Base-by-base conservation (phyloP, 192 early-diverging fungal genomes). In the Mortierella hygrophila region DNA sequence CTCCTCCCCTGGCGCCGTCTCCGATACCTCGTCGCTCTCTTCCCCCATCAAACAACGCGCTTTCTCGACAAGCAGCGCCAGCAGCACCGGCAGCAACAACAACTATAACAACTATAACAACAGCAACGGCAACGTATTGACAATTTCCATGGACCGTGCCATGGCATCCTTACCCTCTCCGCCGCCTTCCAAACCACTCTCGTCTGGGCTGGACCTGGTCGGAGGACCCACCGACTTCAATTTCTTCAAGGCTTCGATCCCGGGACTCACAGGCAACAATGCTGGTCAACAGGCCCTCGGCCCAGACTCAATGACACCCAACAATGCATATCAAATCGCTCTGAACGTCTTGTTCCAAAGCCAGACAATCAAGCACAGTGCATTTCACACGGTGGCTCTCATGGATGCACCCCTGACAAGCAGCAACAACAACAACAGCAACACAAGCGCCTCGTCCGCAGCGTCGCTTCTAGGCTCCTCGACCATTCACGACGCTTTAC, bases 241-340 rank as follows among this genome's bases (percentile, higher is more conserved):
- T 9, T 70, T 77, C 38, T 86, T 72, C 52, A 77, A 46, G 37
- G 83, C 83, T 23, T 55, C 78, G 26, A 55, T 86, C 60, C 63
- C 83, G 55, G 83, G 70, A 47, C 55, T 86, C 15, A 42, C 68
- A 13, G 46, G 29, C 11, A 74, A 57, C 20, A 65, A 32, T 40
- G 29, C 72, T 40, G 18, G 76, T 1, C 79, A 75, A 60, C 70
- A 79, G 0, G 11, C 60, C 40, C 11, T 11, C 10, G 18, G 55
- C 23, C 60, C 52, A 2, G 75, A 63, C 26, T 20, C 71, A 4
- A 32, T 80, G 55, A 32, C 70, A 35, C 57, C 78, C 41, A 76
- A 81, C 42, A 86, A 42, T 23, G 83, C 83, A 15, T 86, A 86
- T 32, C 83, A 86, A 79, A 77, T 86, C 20, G 79, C 83, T 18